These are phyloP conservation scores for Pseudogymnoascus sp. DNA, from an alignment of 2,329 filamentous ascomycete species.

Conservation along the genomic window DNA sequence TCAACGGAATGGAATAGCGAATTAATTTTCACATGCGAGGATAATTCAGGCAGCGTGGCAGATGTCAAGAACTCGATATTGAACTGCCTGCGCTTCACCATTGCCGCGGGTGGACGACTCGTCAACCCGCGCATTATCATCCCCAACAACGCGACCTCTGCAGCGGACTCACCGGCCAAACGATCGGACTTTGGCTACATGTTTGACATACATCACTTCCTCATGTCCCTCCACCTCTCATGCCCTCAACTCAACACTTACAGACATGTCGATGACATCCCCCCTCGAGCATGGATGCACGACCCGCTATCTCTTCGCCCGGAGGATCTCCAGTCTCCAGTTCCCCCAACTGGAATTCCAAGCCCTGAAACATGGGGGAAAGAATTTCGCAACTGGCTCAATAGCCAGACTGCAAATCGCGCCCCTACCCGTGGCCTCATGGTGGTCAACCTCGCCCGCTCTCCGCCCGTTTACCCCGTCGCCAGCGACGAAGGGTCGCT, in stretches of 20 bases:
- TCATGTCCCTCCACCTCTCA: neutral
- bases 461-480: constrained; percentile 33
- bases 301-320: neutral
- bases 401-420: neutral
- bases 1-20: constrained; percentile 28
- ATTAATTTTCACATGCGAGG: constrained; percentile 35
- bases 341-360: neutral
- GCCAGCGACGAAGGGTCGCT: constrained; percentile 30
- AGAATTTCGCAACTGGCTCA: neutral
- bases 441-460: constrained; percentile 23
- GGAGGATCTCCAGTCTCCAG: neutral
- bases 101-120: constrained; percentile 31
- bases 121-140: constrained; percentile 33
- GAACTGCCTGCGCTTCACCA: constrained; percentile 35
- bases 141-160: constrained; percentile 25
- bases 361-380: neutral
- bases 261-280: neutral
- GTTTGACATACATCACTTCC: neutral
- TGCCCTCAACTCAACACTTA: neutral
- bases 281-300: neutral
- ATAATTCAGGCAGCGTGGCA: constrained; percentile 33
- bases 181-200: neutral
- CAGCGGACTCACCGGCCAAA: neutral
- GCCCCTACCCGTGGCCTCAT: neutral
- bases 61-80: constrained; percentile 36